Conservation (phyloP, 495 filamentous ascomycete species). For the Hyaloscypha variabilis region DNA sequence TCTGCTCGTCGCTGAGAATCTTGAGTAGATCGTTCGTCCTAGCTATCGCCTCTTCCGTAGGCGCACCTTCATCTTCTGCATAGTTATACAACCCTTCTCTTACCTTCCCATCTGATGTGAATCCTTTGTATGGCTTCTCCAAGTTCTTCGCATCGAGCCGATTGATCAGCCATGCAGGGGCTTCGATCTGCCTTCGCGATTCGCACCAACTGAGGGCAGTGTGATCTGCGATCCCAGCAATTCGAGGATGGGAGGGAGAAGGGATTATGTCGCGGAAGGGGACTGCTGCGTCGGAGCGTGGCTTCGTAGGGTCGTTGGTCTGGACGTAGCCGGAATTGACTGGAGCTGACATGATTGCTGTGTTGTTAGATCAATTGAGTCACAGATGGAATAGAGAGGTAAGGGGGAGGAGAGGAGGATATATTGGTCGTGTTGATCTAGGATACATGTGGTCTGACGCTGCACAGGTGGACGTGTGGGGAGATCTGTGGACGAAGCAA, state of each 20-base stretch:
- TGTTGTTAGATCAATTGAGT: constrained; percentile 13
- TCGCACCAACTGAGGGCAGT: constrained; percentile 30
- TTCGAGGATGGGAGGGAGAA: constrained; percentile 26
- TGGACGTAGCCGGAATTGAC: constrained; percentile 29
- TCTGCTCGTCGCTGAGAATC: constrained; percentile 24
- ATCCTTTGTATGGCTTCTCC: constrained; percentile 29
- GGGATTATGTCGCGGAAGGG: constrained; percentile 33
- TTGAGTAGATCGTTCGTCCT: constrained; percentile 17
- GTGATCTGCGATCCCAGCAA: constrained; percentile 29
- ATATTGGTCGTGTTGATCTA: constrained; percentile 8
- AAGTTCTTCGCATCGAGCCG: constrained; percentile 29
- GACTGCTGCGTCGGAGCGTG: constrained; percentile 30
- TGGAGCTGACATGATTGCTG: constrained; percentile 25
- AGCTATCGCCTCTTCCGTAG: constrained; percentile 24
- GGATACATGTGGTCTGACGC: constrained; percentile 6
- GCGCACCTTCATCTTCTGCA: constrained; percentile 32
- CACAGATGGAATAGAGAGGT: background rate
- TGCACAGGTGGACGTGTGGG: constrained; percentile 15
- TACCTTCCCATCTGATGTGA: constrained; percentile 28
- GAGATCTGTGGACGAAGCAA: constrained; percentile 15
- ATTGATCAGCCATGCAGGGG: constrained; percentile 34
- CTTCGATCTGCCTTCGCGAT: constrained; percentile 30
- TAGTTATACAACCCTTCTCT: constrained; percentile 28
- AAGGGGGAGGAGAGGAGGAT: background rate
- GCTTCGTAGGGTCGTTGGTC: constrained; percentile 25